phyloP scores from a whole-genome alignment of 257 asterid species.

The Leptodermis oblonga region DNA sequence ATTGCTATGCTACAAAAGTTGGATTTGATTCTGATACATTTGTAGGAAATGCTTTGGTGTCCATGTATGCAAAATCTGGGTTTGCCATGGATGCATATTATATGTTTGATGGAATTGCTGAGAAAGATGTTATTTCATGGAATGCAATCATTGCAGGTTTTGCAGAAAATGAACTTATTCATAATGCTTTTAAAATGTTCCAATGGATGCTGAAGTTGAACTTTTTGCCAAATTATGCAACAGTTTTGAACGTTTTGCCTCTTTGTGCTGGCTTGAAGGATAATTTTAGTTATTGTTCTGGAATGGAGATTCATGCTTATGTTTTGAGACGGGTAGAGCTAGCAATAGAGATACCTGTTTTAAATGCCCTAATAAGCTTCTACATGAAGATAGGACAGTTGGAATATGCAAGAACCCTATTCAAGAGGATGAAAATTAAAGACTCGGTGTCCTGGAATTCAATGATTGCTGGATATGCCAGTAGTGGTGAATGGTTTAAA shows the following conservation, averaged over 20 bases:
- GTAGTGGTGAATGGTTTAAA: slow-evolving; percentile 50
- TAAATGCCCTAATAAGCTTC: slow-evolving; percentile 69
- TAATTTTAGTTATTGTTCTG: slow-evolving; percentile 29
- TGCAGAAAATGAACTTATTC: slow-evolving; percentile 48
- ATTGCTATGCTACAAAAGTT: slow-evolving; percentile 49
- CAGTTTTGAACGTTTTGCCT: slow-evolving; percentile 57
- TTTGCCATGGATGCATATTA: slow-evolving; percentile 47
- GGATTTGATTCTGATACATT: slow-evolving; percentile 64
- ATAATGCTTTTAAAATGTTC: slow-evolving; percentile 48
- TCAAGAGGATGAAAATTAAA: slow-evolving; percentile 41
- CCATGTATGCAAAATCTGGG: slow-evolving; percentile 78
- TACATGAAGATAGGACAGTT: slow-evolving; percentile 51
- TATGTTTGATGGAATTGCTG: slow-evolving; percentile 49
- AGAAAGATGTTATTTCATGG: slow-evolving; percentile 76
- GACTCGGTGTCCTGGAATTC: slow-evolving; percentile 85
- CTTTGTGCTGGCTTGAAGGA: slow-evolving; percentile 45
- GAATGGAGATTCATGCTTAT: slow-evolving; percentile 63
- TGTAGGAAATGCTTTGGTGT: slow-evolving; percentile 73
- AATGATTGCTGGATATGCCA: slow-evolving; percentile 61
- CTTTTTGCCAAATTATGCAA: slow-evolving; percentile 59
- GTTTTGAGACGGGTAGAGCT: slow-evolving; percentile 51
- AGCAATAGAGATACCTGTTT: slow-evolving; percentile 36
- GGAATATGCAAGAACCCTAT: slow-evolving; percentile 46
- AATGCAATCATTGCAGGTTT: slow-evolving; percentile 78
- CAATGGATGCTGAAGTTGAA: slow-evolving; percentile 45